Evolutionary conservation across 805 yeast genomes (phyloP).

Genomic region (Komagataella mondaviorum): DNA sequence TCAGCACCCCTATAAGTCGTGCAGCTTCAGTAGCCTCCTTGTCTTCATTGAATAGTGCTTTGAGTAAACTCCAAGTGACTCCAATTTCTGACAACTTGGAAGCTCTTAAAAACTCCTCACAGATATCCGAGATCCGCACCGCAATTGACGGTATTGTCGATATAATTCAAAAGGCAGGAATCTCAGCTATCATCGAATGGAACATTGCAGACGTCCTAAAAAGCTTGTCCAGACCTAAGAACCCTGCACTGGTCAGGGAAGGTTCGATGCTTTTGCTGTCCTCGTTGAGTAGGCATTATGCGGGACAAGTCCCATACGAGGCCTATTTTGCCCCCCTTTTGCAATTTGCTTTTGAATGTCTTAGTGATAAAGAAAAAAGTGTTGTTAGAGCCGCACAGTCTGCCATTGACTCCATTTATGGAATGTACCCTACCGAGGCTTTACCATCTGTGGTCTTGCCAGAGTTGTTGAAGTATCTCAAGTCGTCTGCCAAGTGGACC

Average conservation of each 20-base stretch:
- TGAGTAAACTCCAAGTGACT: constrained; percentile 46
- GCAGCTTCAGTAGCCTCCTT: constrained; percentile 59
- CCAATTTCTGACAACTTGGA: constrained; percentile 53
- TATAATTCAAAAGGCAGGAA: constrained; percentile 30
- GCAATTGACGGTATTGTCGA: constrained; percentile 42
- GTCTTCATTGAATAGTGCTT: constrained; percentile 49
- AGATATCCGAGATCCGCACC: constrained; percentile 39
- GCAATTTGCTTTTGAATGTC: constrained; percentile 50
- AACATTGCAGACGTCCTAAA: constrained; percentile 46
- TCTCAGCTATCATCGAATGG: constrained; percentile 45
- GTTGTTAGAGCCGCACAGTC: constrained; percentile 80
- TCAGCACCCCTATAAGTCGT: constrained; percentile 13
- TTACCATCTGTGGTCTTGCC: constrained; percentile 59
- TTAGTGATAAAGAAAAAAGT: constrained; percentile 78
- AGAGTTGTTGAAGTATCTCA: constrained; percentile 41
- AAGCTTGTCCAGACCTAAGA: constrained; percentile 62
- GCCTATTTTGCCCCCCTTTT: constrained; percentile 57
- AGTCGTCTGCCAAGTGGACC: constrained; percentile 4
- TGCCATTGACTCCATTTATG: constrained; percentile 58
- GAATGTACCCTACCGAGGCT: constrained; percentile 65
- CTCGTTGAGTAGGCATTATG: constrained; percentile 40
- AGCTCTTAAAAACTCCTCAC: constrained; percentile 34
- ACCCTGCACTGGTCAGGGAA: constrained; percentile 64
- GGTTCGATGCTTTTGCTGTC: constrained; percentile 52
- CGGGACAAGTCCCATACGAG: constrained; percentile 62